These are phyloP conservation scores for Cadophora sp. DNA, from an alignment of 2,329 filamentous ascomycete genomes.

Conservation along the genomic window DNA sequence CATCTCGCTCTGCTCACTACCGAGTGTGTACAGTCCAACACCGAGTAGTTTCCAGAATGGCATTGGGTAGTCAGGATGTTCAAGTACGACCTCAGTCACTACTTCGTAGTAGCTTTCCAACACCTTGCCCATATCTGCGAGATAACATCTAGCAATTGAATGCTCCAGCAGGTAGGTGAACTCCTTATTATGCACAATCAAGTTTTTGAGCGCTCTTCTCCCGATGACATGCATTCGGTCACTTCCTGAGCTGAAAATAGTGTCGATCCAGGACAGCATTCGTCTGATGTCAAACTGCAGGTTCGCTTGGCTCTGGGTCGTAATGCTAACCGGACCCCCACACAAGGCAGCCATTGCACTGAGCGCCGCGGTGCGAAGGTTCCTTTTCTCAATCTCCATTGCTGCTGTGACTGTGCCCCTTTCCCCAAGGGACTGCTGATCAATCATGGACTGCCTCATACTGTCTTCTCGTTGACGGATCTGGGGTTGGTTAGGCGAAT, in stretches of 20 bases:
- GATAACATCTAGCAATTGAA: constrained; percentile 90
- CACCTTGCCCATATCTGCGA: constrained; percentile 79
- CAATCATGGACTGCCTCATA: constrained; percentile 84
- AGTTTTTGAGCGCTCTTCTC: constrained; percentile 83
- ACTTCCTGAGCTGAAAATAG: constrained; percentile 90
- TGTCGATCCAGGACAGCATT: constrained; percentile 94
- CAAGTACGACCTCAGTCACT: constrained; percentile 83
- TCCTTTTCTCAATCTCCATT: constrained; percentile 96
- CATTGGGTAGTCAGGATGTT: constrained; percentile 81
- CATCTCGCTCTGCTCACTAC: constrained; percentile 88
- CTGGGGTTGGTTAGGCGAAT: constrained; percentile 87
- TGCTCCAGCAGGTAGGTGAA: constrained; percentile 86
- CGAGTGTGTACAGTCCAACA: constrained; percentile 88
- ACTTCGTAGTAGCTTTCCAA: constrained; percentile 96
- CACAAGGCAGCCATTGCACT: constrained; percentile 96
- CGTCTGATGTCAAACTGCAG: constrained; percentile 91
- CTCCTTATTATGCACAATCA: constrained; percentile 90
- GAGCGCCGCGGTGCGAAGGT: constrained; percentile 86
- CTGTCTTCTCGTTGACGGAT: constrained; percentile 83
- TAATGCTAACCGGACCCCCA: constrained; percentile 83
- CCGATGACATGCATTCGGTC: constrained; percentile 93
- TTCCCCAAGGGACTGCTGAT: constrained; percentile 76
- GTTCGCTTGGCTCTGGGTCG: constrained; percentile 84
- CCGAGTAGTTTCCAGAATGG: constrained; percentile 92
- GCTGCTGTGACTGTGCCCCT: constrained; percentile 82